These are phyloP conservation scores for Kentomonas sorsogonicus DNA, from an alignment of 208 protist species.

Conservation along the genomic window DNA sequence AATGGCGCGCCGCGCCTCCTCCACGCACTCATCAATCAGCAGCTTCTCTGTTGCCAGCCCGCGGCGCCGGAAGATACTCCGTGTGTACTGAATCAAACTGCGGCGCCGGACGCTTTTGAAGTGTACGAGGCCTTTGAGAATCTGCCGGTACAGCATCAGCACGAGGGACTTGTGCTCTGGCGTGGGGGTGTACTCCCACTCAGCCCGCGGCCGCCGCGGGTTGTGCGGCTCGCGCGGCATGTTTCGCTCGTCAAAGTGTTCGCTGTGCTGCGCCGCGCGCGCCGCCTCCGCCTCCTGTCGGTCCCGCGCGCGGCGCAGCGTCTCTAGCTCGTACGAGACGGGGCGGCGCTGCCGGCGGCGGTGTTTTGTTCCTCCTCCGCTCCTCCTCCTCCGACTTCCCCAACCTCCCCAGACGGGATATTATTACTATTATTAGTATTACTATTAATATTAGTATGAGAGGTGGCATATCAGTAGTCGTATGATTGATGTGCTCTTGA, in stretches of 20 bases:
- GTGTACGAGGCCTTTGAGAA: slow-evolving; percentile 73
- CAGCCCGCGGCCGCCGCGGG: slow-evolving; percentile 20
- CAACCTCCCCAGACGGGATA: too few species aligned
- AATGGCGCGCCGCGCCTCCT: slow-evolving; percentile 76
- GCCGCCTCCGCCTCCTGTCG: slow-evolving; percentile 15
- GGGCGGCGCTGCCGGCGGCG: slow-evolving; percentile 26
- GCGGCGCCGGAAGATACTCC: slow-evolving; percentile 69
- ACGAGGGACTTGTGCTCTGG: slow-evolving; percentile 74
- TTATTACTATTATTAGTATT: too few species aligned
- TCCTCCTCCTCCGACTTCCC: too few species aligned
- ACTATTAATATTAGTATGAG: too few species aligned
- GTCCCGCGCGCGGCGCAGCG: slow-evolving; percentile 23
- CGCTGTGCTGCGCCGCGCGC: slow-evolving; percentile 15
- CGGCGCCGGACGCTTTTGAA: slow-evolving; percentile 72
- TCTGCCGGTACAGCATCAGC: slow-evolving; percentile 73
- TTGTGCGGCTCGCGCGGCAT: slow-evolving; percentile 50
- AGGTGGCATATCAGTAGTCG: too few species aligned
- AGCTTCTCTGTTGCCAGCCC: slow-evolving; percentile 78
- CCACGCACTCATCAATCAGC: slow-evolving; percentile 85
- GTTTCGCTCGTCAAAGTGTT: slow-evolving; percentile 37
- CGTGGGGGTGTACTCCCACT: slow-evolving; percentile 66
- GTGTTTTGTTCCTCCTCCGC: too few species aligned
- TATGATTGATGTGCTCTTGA: too few species aligned
- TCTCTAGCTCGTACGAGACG: slow-evolving; percentile 45
- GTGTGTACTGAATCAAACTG: slow-evolving; percentile 81